Evolutionary conservation across 2,329 filamentous ascomycete species (phyloP).

Genomic region (Aspergillus viridinutans): DNA sequence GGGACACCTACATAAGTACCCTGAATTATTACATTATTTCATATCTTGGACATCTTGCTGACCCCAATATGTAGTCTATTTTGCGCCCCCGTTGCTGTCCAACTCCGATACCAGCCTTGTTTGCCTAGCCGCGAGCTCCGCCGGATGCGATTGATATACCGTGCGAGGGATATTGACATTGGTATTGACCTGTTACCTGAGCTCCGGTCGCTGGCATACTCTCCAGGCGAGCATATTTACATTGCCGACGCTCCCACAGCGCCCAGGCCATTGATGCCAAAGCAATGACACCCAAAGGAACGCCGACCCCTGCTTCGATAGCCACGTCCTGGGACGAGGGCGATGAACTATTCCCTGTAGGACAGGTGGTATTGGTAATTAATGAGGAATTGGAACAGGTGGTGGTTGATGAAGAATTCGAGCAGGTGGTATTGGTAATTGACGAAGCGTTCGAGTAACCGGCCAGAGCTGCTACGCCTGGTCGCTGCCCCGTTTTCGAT

Average conservation of each 20-base stretch:
- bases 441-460: not conserved
- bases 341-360: not conserved
- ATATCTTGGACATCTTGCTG: no score
- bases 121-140: not conserved
- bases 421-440: not conserved
- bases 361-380: not conserved
- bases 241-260: not conserved
- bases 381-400: not conserved
- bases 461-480: slow-evolving; percentile 10
- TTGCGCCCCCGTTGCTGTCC: not conserved
- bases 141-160: not conserved
- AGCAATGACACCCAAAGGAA: not conserved
- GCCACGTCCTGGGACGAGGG: not conserved
- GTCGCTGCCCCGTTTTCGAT: slow-evolving; percentile 9
- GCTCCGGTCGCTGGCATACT: not conserved
- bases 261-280: not conserved
- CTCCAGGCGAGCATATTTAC: not conserved
- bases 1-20: no score
- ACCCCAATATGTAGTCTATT: not conserved
- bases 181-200: not conserved
- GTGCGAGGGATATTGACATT: not conserved
- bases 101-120: not conserved
- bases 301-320: not conserved
- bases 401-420: not conserved
- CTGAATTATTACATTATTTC: no score